Percentiles rank a stretch among this genome's conserved stretches.
Conservation (phyloP, 2,329 filamentous ascomycete genomes). For the Neonectria ditissima region DNA sequence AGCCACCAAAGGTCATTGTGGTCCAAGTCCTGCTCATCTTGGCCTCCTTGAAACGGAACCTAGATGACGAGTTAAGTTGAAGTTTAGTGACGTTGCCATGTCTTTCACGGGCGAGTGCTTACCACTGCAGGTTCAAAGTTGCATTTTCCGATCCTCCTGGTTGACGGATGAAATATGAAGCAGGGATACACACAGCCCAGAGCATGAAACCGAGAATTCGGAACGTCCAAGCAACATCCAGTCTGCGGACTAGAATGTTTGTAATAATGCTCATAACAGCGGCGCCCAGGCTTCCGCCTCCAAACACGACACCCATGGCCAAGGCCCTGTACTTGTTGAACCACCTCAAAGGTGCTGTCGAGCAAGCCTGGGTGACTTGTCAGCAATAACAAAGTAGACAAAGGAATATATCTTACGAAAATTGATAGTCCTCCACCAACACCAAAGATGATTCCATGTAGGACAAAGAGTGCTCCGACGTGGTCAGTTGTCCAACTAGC, state of each 20-base stretch:
- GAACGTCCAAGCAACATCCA: conserved; percentile 46
- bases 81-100: accelerated
- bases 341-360: conserved; percentile 40
- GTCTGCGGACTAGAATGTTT: conserved; percentile 37
- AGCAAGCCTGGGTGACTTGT: conserved; percentile 32
- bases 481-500: conserved; percentile 44
- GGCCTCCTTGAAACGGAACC: conserved; percentile 44
- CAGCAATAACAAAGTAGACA: not conserved
- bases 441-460: conserved; percentile 45
- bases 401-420: conserved; percentile 31
- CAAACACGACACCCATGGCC: conserved; percentile 47
- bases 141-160: conserved; percentile 26
- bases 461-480: conserved; percentile 41
- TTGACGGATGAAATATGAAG: conserved; percentile 43
- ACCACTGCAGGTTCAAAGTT: conserved; percentile 43
- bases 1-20: conserved; percentile 41
- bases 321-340: conserved; percentile 46
- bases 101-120: not conserved
- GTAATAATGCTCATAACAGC: conserved; percentile 46
- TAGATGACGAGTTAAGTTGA: conserved; percentile 10
- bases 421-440: conserved; percentile 41
- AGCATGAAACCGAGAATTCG: conserved; percentile 43
- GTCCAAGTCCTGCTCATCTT: conserved; percentile 56
- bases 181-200: conserved; percentile 47
- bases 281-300: conserved; percentile 45